Conservation (phyloP, 441 rosid species). For the Adansonia gregorii region DNA sequence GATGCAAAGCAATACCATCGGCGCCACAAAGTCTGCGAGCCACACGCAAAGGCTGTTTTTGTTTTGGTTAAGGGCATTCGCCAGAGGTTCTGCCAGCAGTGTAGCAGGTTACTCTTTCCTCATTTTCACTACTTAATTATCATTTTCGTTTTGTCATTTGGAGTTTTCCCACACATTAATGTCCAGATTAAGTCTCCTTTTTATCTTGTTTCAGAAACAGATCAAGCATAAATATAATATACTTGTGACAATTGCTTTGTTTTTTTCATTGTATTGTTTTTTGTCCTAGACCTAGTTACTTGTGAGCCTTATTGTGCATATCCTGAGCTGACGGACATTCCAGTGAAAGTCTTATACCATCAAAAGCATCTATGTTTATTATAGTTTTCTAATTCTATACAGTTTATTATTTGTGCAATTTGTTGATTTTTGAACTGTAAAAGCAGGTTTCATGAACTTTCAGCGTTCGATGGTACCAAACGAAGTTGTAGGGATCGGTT, state of each 20-base stretch:
- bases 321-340: neutral
- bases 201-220: neutral
- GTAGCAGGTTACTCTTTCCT: constrained; percentile 36
- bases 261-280: neutral
- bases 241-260: neutral
- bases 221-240: neutral
- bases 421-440: neutral
- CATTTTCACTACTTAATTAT: neutral
- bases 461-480: constrained; percentile 73
- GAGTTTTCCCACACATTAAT: neutral
- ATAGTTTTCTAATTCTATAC: neutral
- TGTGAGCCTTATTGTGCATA: neutral
- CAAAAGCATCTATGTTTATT: neutral
- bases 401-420: neutral
- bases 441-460: constrained; percentile 63
- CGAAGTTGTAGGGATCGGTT: constrained; percentile 74
- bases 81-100: constrained; percentile 56
- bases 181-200: neutral
- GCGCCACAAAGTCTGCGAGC: constrained; percentile 52
- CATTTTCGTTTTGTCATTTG: neutral
- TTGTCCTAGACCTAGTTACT: too few species aligned
- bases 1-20: constrained; percentile 43
- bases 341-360: neutral
- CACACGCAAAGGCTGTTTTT: constrained; percentile 46
- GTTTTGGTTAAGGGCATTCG: constrained; percentile 39